Percentiles rank a stretch among this genome's conserved stretches.
These are phyloP conservation scores for Globisporangium cystogenes DNA, from an alignment of 352 stramenopile species.

Conservation along the genomic window DNA sequence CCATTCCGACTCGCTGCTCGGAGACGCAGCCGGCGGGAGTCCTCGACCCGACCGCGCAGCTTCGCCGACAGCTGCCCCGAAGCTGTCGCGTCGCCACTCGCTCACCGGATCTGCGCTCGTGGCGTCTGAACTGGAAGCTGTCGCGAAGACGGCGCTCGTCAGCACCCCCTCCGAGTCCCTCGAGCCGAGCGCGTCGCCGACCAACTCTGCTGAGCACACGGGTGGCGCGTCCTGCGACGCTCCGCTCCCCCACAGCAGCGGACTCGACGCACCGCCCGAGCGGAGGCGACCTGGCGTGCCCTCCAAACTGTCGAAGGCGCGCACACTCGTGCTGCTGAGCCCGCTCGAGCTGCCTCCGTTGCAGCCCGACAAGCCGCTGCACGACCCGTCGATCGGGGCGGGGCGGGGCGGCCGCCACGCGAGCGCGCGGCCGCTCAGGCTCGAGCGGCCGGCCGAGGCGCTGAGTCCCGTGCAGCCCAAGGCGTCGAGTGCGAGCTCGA, in stretches of 20 bases:
- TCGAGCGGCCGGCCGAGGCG: constrained; percentile 15
- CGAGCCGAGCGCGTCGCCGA: neutral
- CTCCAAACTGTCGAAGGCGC: neutral
- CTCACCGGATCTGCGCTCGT: neutral
- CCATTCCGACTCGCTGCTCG: constrained; percentile 5
- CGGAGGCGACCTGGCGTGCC: constrained; percentile 1
- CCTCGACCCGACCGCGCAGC: neutral
- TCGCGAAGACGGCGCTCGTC: neutral
- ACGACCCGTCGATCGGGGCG: constrained; percentile 9
- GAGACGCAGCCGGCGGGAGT: neutral
- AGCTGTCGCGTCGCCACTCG: neutral
- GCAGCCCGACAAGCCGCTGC: constrained; percentile 6
- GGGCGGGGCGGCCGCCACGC: neutral
- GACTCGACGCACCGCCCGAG: neutral
- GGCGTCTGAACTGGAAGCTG: neutral
- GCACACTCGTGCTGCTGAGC: constrained; percentile 1
- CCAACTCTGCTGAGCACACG: neutral
- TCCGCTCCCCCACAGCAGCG: neutral
- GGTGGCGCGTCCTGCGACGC: neutral
- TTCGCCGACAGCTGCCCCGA: neutral
- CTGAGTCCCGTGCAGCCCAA: constrained; percentile 8
- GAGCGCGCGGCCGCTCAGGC: constrained; percentile 17
- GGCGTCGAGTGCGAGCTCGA: constrained; percentile 16
- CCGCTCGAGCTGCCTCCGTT: constrained; percentile 1
- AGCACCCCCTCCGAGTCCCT: neutral